Evolutionary conservation across 805 yeast genomes (phyloP), one percentile per base, ranked within the genome.

Genomic region (Starmerella apicola): DNA sequence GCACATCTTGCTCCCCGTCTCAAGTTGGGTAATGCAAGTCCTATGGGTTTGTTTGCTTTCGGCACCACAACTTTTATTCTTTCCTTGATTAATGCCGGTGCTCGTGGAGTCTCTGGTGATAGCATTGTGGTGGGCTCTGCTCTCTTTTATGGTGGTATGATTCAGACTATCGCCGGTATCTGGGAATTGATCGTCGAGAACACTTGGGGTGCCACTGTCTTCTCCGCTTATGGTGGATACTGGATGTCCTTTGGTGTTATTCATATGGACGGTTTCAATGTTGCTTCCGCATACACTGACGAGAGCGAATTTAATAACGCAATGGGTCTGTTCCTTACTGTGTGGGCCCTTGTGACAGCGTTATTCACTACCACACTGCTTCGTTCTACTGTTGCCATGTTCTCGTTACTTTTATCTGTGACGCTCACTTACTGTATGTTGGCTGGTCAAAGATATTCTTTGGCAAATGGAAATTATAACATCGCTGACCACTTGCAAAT

Each of bases 221-320:
- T 52, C 57, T 46, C 50, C 33, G 56, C 43, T 13, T 66, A 27
- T 43, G 82, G 78, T 32, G 79, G 76, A 0, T 77, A 75, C 57
- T 76, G 82, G 82, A 67, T 73, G 62, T 60, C 76, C 12, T 74
- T 67, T 60, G 80, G 71, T 41, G 78, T 77, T 4, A 66, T 76
- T 39, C 54, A 53, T 38, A 66, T 71, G 38, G 70, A 71, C 9
- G 62, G 68, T 50, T 74, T 74, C 53, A 72, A 72, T 15, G 68
- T 75, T 25, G 56, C 50, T 2, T 60, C 61, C 1, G 66, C 68
- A 1, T 66, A 71, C 47, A 59, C 56, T 28, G 53, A 50, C n/a
- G 56, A 54, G 12, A 38, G 36, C 12, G 56, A 51, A 8, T 44
- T 59, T 20, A 50, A 45, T 23, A 63, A 68, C 49, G 81, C 79